Evolutionary conservation across 148 eudicot genomes (phyloP).

Genomic region (Heliamphora exappendiculata): DNA sequence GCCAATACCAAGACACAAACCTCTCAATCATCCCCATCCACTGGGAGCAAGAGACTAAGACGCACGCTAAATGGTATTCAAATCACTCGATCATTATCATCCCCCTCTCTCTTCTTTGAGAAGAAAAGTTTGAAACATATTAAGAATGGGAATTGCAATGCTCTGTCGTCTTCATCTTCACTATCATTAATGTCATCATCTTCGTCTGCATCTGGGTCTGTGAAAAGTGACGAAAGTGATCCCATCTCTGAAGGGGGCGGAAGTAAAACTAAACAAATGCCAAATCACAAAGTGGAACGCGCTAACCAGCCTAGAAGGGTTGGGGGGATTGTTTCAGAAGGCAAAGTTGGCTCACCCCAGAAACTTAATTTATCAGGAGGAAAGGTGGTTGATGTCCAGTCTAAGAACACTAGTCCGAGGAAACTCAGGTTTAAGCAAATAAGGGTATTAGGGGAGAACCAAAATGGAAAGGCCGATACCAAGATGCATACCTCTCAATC

Average conservation of each 20-base stretch:
- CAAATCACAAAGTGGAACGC: conserved; percentile 20
- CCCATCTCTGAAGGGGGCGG: conserved; percentile 17
- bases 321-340: conserved; percentile 20
- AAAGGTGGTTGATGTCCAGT: conserved; percentile 37
- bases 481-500: neutral
- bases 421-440: conserved; percentile 39
- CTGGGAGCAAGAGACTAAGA: neutral
- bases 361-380: conserved; percentile 50
- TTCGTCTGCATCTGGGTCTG: conserved; percentile 1
- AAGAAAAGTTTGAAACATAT: conserved; percentile 2
- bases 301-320: conserved; percentile 25
- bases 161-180: conserved; percentile 14
- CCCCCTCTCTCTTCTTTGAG: conserved; percentile 9
- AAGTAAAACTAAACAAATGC: conserved; percentile 19
- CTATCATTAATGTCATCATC: neutral
- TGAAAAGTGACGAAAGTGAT: conserved; percentile 17
- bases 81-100: neutral
- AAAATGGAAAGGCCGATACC: conserved; percentile 21
- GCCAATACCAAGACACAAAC: conserved; percentile 10
- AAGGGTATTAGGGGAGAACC: conserved; percentile 25
- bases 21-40: neutral
- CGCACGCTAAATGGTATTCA: neutral
- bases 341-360: conserved; percentile 29
- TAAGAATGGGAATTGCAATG: conserved; percentile 4
- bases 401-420: conserved; percentile 30